These are phyloP conservation scores for Agarophyton chilense DNA, from an alignment of 23 red algal genomes.

Conservation along the genomic window DNA sequence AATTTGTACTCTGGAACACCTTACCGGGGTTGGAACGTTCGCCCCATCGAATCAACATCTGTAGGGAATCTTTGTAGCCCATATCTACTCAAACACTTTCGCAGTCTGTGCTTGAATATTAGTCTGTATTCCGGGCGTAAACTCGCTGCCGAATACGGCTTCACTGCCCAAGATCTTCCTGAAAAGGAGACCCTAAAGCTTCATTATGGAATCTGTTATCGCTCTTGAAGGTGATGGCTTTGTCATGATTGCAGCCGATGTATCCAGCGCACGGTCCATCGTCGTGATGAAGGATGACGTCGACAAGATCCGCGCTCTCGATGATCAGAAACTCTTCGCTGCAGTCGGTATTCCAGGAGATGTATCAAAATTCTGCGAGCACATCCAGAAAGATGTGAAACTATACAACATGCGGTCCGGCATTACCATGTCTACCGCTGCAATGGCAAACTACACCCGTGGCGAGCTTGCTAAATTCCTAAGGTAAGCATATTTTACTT, in stretches of 20 bases:
- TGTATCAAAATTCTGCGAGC: constrained; percentile 89
- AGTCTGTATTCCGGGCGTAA: no score
- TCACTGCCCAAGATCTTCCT: not conserved
- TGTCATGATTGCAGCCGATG: constrained; percentile 91
- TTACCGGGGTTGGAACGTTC: no score
- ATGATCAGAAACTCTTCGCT: constrained; percentile 80
- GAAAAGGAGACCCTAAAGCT: not conserved
- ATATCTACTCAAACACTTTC: no score
- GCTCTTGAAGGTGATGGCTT: constrained; percentile 85
- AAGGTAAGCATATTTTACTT: constrained; percentile 36
- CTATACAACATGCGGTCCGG: constrained; percentile 88
- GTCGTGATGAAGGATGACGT: constrained; percentile 97
- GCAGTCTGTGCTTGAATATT: no score
- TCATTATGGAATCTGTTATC: constrained; percentile 90
- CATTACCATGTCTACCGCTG: constrained; percentile 73
- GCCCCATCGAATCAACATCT: no score
- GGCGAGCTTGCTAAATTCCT: constrained; percentile 85
- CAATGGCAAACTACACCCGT: constrained; percentile 89
- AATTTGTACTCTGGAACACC: no score
- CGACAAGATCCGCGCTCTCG: constrained; percentile 94
- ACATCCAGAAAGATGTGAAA: constrained; percentile 90
- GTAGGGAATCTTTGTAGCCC: no score
- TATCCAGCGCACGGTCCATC: constrained; percentile 82
- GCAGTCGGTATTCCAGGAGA: constrained; percentile 82
- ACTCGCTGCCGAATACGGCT: no score